Conservation (phyloP, 2,329 filamentous ascomycete genomes). For the Biscogniauxia mediterranea region DNA sequence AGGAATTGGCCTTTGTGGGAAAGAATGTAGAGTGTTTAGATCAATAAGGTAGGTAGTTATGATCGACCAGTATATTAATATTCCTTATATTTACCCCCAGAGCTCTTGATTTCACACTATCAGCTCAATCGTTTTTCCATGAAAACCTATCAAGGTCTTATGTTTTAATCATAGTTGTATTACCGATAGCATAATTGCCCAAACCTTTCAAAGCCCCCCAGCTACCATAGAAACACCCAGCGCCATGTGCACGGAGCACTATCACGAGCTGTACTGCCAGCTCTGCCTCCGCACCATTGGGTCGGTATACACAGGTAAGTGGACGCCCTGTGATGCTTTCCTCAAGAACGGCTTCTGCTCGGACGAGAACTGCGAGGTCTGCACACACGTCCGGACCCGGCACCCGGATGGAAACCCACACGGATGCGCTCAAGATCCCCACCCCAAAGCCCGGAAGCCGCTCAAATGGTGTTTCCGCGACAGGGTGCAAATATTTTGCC, state of each 20-base stretch:
- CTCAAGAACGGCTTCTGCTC: background rate
- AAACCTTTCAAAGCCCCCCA: background rate
- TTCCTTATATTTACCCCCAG: too few relatives aligned
- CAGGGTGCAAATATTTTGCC: background rate
- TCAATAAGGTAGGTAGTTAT: too few relatives aligned
- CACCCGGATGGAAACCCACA: constrained; percentile 1
- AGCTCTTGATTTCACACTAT: too few relatives aligned
- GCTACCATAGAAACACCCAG: background rate
- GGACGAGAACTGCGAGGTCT: constrained; percentile 4
- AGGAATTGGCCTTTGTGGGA: too few relatives aligned
- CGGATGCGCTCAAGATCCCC: background rate
- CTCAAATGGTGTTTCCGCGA: constrained; percentile 1
- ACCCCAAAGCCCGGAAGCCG: background rate
- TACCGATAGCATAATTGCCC: too few relatives aligned
- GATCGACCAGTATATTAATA: too few relatives aligned
- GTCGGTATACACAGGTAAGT: constrained; percentile 1
- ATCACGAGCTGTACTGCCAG: constrained; percentile 12
- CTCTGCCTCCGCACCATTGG: constrained; percentile 2
- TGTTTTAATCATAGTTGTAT: too few relatives aligned
- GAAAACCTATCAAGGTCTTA: too few relatives aligned
- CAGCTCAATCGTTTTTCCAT: too few relatives aligned
- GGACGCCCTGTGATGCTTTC: constrained; percentile 1
- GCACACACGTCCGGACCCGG: background rate
- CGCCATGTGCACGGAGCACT: constrained; percentile 12
- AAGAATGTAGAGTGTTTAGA: too few relatives aligned